Evolutionary conservation across 257 asterid species (phyloP), one percentile per base, ranked within the genome.

Genomic region (Thymus quinquecostatus): DNA sequence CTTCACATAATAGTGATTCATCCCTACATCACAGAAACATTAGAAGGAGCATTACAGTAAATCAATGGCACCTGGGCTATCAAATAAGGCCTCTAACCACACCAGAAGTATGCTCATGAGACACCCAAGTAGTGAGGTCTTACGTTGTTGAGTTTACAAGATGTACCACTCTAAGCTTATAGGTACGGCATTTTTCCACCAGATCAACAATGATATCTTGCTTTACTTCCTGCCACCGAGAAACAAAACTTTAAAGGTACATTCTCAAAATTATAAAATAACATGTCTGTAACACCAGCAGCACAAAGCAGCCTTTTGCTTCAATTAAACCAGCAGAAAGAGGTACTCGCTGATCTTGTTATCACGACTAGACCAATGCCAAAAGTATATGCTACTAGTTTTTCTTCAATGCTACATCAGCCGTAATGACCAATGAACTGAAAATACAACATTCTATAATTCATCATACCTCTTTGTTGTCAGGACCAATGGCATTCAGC

Each of bases 71-170:
- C 38, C 2, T n/a, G 28, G 53, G 47, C 63, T 38, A 51, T 53
- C 36, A 38, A 43, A 40, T 21, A 45, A n/a, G 54, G 47, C 32
- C 47, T 50, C 43, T 21, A 61, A 56, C 29, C 67, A 54, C n/a
- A 33, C 29, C 57, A 55, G 44, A 29, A 29, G 51, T 34, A 48
- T 32, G 56, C 61, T 34, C 12, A 56, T 43, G 50, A 56, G 43
- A 44, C 29, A 53, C 32, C 9, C 53, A 60, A 48, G 76, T 66
- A 70, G 62, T 48, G 71, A 68, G 82, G 81, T 74, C 99, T 89
- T 87, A 95, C 99, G 97, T 81, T 57, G 99, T 94, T 14, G 98
- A 94, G 84, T 94, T 94, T 63, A 94, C 95, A 74, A 94, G 96
- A 85, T 94, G 97, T 48, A 94, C 97, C 67, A 94, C 97, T 83